Percentiles rank a stretch among this genome's conserved stretches.
Conservation (phyloP, 2,329 filamentous ascomycete species). For the Chrysoporthe cubensis region DNA sequence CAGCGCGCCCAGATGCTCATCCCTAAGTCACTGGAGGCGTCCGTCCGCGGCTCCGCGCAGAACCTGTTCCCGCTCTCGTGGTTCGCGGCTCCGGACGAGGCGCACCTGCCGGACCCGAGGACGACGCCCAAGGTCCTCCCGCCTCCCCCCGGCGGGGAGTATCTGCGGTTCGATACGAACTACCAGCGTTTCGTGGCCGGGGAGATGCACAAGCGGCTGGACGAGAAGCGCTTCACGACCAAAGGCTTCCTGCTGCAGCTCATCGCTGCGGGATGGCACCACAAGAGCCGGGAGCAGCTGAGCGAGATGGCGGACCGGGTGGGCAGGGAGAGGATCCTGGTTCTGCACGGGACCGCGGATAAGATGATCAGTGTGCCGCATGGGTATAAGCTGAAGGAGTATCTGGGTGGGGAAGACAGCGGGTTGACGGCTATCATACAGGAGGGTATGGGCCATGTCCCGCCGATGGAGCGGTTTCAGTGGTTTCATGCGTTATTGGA, state of each 20-base stretch:
- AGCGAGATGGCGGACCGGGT: constrained; percentile 67
- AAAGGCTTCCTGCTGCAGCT: constrained; percentile 77
- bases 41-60: constrained; percentile 65
- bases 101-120: constrained; percentile 50
- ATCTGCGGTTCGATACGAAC: constrained; percentile 70
- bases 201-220: constrained; percentile 72
- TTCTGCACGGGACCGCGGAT: constrained; percentile 77
- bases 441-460: constrained; percentile 76
- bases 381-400: constrained; percentile 68
- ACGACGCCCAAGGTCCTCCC: constrained; percentile 46
- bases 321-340: constrained; percentile 73
- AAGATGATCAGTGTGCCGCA: constrained; percentile 77
- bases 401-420: constrained; percentile 49
- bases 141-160: constrained; percentile 37
- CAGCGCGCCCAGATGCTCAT: constrained; percentile 61
- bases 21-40: constrained; percentile 71
- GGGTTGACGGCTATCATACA: constrained; percentile 57
- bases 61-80: constrained; percentile 70
- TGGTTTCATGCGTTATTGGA: constrained; percentile 71
- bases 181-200: constrained; percentile 82
- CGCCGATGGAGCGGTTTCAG: constrained; percentile 69
- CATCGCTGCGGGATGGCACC: constrained; percentile 78
- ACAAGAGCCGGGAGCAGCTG: constrained; percentile 72
- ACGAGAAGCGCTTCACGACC: constrained; percentile 63
- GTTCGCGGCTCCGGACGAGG: constrained; percentile 64